Percentiles rank a stretch among this genome's conserved stretches.
phyloP scores from a whole-genome alignment of 2,329 filamentous ascomycete species.

The Fusarium odoratissimum region DNA sequence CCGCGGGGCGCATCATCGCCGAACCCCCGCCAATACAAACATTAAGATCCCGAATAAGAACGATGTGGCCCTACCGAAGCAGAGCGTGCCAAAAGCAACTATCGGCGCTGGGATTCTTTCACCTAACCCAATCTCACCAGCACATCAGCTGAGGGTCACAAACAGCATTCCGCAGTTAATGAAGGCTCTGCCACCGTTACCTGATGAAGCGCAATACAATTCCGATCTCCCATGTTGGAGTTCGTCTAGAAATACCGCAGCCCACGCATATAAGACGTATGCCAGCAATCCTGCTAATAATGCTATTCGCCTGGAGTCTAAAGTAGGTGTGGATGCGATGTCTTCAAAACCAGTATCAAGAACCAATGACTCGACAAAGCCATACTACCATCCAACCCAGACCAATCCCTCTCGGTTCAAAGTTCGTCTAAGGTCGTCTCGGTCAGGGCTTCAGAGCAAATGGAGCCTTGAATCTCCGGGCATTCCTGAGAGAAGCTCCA shows the following conservation, averaged over 20 bases:
- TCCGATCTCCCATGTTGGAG: neutral
- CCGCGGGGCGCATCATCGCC: constrained; percentile 40
- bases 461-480: neutral
- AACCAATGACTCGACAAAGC: neutral
- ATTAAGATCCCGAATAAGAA: constrained; percentile 29
- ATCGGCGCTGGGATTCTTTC: constrained; percentile 52
- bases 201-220: constrained; percentile 43
- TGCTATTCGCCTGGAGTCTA: neutral
- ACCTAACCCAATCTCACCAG: constrained; percentile 62
- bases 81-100: constrained; percentile 1
- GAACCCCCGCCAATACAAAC: constrained; percentile 41
- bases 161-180: constrained; percentile 64
- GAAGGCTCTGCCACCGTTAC: constrained; percentile 63
- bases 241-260: constrained; percentile 5
- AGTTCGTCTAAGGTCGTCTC: constrained; percentile 43
- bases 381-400: neutral
- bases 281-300: constrained; percentile 22
- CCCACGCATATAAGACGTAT: constrained; percentile 20
- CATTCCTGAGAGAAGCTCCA: constrained; percentile 14
- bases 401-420: constrained; percentile 44
- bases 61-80: neutral
- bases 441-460: constrained; percentile 21
- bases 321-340: neutral
- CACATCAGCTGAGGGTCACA: constrained; percentile 57
- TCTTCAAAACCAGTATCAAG: neutral